These are phyloP conservation scores for Naganishia onofrii DNA, from an alignment of 768 basidiomycete species.

Conservation along the genomic window DNA sequence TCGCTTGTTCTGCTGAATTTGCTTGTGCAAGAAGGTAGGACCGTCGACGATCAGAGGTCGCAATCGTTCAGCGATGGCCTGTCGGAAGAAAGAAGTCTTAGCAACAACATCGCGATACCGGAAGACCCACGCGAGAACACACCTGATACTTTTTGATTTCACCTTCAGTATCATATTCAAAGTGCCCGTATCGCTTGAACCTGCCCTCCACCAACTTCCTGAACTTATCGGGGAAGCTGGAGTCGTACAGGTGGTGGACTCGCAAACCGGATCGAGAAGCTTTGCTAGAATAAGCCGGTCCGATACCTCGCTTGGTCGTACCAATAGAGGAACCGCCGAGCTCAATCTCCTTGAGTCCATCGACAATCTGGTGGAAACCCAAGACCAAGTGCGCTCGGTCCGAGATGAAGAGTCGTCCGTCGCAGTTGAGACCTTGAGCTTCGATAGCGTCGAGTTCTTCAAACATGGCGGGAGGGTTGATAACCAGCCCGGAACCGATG, in stretches of 20 bases:
- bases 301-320: slow-evolving; percentile 96
- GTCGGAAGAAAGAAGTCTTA: not conserved
- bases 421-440: slow-evolving; percentile 84
- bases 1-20: slow-evolving; percentile 69
- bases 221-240: slow-evolving; percentile 84
- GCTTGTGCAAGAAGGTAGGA: slow-evolving; percentile 76
- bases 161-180: slow-evolving; percentile 96
- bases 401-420: slow-evolving; percentile 80
- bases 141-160: slow-evolving; percentile 93
- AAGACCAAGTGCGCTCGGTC: slow-evolving; percentile 96
- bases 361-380: slow-evolving; percentile 99
- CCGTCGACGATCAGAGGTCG: slow-evolving; percentile 87
- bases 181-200: slow-evolving; percentile 95
- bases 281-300: slow-evolving; percentile 96
- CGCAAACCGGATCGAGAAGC: slow-evolving; percentile 93
- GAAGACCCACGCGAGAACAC: slow-evolving; percentile 26
- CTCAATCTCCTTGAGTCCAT: slow-evolving; percentile 96
- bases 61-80: slow-evolving; percentile 80
- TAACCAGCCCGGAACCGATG: slow-evolving; percentile 92
- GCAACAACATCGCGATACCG: not conserved
- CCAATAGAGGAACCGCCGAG: slow-evolving; percentile 85
- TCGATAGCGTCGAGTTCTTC: slow-evolving; percentile 81
- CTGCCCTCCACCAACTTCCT: slow-evolving; percentile 91
- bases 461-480: slow-evolving; percentile 94
- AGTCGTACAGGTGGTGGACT: slow-evolving; percentile 92